phyloP scores from a whole-genome alignment of 768 basidiomycete species.

The Trametes punicea region DNA sequence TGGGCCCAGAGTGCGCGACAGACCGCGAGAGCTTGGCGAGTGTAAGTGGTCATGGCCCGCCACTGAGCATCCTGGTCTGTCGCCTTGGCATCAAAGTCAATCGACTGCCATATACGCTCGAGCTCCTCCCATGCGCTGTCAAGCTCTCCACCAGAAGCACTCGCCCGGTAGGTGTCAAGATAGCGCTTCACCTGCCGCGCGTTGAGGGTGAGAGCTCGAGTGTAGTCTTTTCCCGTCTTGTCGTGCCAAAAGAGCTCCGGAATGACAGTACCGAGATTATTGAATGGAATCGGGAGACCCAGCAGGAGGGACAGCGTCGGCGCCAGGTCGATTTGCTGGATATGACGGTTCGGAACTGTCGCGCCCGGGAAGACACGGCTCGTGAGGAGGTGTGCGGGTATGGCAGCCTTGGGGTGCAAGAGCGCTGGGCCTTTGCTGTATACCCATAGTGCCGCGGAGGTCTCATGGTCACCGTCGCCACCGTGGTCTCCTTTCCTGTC shows the following conservation, averaged over 20 bases:
- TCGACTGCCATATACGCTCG: constrained; percentile 40
- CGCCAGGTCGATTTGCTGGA: constrained; percentile 93
- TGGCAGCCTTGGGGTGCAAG: constrained; percentile 29
- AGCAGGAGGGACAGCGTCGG: constrained; percentile 86
- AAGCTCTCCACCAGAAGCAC: constrained; percentile 70
- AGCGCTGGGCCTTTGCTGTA: constrained; percentile 76
- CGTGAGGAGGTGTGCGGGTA: constrained; percentile 53
- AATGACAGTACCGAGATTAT: constrained; percentile 88
- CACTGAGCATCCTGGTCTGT: constrained; percentile 14
- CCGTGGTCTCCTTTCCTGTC: constrained; percentile 93
- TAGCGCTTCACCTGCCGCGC: constrained; percentile 73
- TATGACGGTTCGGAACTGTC: constrained; percentile 49
- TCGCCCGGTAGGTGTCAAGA: constrained; percentile 70
- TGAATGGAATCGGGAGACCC: constrained; percentile 92
- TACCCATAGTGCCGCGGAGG: constrained; percentile 84
- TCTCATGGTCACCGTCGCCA: constrained; percentile 83
- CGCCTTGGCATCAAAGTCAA: constrained; percentile 9
- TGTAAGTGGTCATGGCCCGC: constrained; percentile 43
- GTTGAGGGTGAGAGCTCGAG: constrained; percentile 66
- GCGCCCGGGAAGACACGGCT: constrained; percentile 61
- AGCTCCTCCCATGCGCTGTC: constrained; percentile 59
- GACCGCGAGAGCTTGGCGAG: constrained; percentile 55
- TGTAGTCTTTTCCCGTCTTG: constrained; percentile 38
- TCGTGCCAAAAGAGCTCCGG: constrained; percentile 84
- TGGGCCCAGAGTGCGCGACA: constrained; percentile 94